A percentile compares a stretch with the other conserved stretches of the same genome.
phyloP scores from a whole-genome alignment of 2,329 filamentous ascomycete genomes.

The Celoporthe dispersa region DNA sequence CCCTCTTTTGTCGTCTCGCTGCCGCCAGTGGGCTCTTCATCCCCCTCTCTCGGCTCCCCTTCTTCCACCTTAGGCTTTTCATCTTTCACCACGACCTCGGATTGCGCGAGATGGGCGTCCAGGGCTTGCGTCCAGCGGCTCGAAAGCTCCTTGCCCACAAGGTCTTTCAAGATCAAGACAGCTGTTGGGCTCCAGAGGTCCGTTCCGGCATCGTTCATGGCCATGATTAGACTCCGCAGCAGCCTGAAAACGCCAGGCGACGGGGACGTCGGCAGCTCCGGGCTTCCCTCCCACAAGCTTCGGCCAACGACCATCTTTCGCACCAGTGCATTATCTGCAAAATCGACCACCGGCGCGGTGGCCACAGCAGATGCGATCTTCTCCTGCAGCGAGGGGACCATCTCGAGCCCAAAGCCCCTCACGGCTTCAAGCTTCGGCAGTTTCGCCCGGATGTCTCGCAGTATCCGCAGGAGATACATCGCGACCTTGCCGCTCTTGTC shows the following conservation, averaged over 20 bases:
- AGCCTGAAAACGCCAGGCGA: constrained; percentile 76
- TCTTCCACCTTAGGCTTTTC: constrained; percentile 23
- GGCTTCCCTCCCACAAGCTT: constrained; percentile 79
- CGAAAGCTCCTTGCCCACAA: constrained; percentile 56
- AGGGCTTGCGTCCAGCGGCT: constrained; percentile 52
- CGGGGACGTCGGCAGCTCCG: constrained; percentile 76
- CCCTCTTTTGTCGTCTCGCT: constrained; percentile 20
- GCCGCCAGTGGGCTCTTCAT: not conserved
- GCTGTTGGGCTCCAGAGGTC: constrained; percentile 83
- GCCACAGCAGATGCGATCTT: constrained; percentile 61
- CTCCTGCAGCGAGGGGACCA: constrained; percentile 68
- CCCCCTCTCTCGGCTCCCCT: not conserved
- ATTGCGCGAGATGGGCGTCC: constrained; percentile 34
- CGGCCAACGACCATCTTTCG: constrained; percentile 61
- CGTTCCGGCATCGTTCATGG: constrained; percentile 72
- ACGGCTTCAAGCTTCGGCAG: constrained; percentile 59
- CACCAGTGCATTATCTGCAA: constrained; percentile 47
- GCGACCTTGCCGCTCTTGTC: constrained; percentile 57
- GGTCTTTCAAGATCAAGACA: constrained; percentile 64
- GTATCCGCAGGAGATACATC: constrained; percentile 72
- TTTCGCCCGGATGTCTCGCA: constrained; percentile 73
- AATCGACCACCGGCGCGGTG: constrained; percentile 51
- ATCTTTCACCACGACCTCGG: constrained; percentile 30
- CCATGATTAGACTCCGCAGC: constrained; percentile 64
- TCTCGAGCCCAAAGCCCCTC: constrained; percentile 60